phyloP scores from a whole-genome alignment of 2,329 filamentous ascomycete genomes.

The Diplocarpon rosae region DNA sequence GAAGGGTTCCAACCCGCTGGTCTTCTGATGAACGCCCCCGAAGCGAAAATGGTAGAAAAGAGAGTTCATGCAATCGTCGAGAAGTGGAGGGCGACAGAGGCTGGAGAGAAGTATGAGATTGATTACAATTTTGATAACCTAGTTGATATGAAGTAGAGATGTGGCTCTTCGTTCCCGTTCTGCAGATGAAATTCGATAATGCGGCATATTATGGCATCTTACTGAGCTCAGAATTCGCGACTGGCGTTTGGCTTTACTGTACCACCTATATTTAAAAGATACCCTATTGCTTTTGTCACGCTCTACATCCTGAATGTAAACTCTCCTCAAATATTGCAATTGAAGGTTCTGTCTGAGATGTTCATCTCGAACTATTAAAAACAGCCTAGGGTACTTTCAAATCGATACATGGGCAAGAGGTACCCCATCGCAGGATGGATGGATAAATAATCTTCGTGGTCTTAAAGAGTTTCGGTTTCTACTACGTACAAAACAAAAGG shows the following conservation, averaged over 20 bases:
- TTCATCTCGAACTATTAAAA: too few relatives aligned
- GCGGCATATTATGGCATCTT: neutral
- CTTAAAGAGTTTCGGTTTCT: too few relatives aligned
- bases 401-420: neutral
- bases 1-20: conserved; percentile 13
- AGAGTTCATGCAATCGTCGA: conserved; percentile 13
- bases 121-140: conserved; percentile 17
- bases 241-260: conserved; percentile 12
- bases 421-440: neutral
- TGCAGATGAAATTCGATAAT: neutral
- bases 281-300: conserved; percentile 18
- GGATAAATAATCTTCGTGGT: neutral
- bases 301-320: neutral
- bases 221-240: neutral
- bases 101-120: conserved; percentile 9
- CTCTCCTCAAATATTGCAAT: neutral
- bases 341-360: too few relatives aligned
- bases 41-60: conserved; percentile 4
- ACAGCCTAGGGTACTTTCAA: neutral
- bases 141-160: conserved; percentile 1
- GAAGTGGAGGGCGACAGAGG: conserved; percentile 12
- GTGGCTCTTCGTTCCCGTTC: neutral
- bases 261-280: conserved; percentile 12
- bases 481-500: too few relatives aligned
- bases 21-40: conserved; percentile 8